Conservation (phyloP, 371 early-diverging fungal species). For the Mucor sp. region DNA sequence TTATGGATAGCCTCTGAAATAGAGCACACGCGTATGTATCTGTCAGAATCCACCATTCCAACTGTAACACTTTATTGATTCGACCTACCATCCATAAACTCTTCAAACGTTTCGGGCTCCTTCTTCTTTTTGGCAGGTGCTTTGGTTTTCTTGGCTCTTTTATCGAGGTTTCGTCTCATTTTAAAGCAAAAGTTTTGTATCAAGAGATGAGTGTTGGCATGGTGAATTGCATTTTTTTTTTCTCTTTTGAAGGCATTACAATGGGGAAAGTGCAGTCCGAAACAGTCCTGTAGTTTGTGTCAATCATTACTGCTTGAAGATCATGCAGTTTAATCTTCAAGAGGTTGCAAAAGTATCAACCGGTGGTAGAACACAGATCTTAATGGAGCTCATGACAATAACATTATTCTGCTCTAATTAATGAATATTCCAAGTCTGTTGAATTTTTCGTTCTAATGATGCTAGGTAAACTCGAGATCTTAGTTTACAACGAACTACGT, state of each 20-base stretch:
- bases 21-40: background rate
- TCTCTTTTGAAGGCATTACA: background rate
- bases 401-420: too few relatives aligned
- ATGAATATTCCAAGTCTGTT: too few relatives aligned
- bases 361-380: too few relatives aligned
- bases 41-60: background rate
- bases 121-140: slow-evolving; percentile 34
- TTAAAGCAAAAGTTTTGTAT: background rate
- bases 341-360: too few relatives aligned
- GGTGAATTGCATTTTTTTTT: background rate
- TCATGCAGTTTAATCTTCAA: background rate
- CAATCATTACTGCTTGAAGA: background rate
- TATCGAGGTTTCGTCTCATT: background rate
- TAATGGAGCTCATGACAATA: background rate
- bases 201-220: background rate
- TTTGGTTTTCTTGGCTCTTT: slow-evolving; percentile 25
- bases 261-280: background rate
- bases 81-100: slow-evolving; percentile 41
- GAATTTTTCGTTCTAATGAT: too few relatives aligned
- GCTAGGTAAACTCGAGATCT: too few relatives aligned
- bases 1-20: slow-evolving; percentile 57
- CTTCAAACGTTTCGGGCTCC: slow-evolving; percentile 49
- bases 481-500: too few relatives aligned
- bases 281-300: background rate
- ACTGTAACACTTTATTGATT: background rate